phyloP scores from a whole-genome alignment of 1,284 basidiomycete genomes.

The Austroboletus niveus region DNA sequence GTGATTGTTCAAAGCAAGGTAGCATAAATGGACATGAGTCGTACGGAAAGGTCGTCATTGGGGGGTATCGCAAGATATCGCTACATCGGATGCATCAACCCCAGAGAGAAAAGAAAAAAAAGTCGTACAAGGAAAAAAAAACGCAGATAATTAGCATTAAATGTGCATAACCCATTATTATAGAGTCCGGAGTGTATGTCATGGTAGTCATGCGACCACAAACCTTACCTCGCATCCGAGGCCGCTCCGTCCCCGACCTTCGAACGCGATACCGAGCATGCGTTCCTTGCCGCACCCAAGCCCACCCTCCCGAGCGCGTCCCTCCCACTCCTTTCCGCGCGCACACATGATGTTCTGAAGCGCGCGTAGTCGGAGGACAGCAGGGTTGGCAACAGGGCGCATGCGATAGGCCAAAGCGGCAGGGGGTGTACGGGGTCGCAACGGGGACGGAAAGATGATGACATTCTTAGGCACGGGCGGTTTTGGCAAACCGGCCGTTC shows the following conservation, averaged over 20 bases:
- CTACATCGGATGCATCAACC: slow-evolving; percentile 21
- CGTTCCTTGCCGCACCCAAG: slow-evolving; percentile 56
- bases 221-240: slow-evolving; percentile 41
- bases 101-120: background rate
- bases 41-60: slow-evolving; percentile 1
- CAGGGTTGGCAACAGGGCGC: slow-evolving; percentile 58
- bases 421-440: slow-evolving; percentile 33
- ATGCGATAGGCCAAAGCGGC: slow-evolving; percentile 35
- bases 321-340: slow-evolving; percentile 45
- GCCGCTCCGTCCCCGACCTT: slow-evolving; percentile 53
- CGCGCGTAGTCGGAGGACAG: slow-evolving; percentile 54
- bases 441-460: slow-evolving; percentile 34
- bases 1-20: background rate
- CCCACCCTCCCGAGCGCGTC: slow-evolving; percentile 42
- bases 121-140: slow-evolving; percentile 12
- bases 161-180: slow-evolving; percentile 31
- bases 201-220: slow-evolving; percentile 26
- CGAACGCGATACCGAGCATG: slow-evolving; percentile 54
- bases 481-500: slow-evolving; percentile 4
- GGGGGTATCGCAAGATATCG: slow-evolving; percentile 27
- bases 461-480: slow-evolving; percentile 11
- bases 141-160: slow-evolving; percentile 31
- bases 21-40: background rate
- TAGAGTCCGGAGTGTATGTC: slow-evolving; percentile 11
- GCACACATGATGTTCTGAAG: slow-evolving; percentile 49